Conservation (phyloP, 305 asterid species). For the Solanum hybrid region DNA sequence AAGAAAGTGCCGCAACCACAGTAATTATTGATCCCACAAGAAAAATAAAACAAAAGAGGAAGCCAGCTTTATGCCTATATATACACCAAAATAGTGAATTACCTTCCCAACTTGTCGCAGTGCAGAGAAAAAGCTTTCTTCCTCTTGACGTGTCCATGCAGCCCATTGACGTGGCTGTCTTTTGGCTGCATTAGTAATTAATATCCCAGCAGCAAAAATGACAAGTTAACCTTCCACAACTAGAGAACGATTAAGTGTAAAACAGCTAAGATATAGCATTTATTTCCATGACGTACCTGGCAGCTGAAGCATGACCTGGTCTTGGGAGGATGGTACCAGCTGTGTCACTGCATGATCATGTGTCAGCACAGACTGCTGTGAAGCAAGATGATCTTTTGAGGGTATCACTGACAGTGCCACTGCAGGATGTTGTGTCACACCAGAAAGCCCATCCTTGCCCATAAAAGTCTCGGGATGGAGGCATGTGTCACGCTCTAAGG, state of each 20-base stretch:
- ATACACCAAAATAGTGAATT: conserved; percentile 8
- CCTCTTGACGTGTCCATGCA: conserved; percentile 99
- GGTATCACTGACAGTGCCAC: conserved; percentile 12
- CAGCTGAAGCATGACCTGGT: conserved; percentile 31
- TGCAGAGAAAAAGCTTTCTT: conserved; percentile 89
- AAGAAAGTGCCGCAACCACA: conserved; percentile 4
- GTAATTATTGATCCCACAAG: conserved; percentile 19
- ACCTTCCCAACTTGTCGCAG: conserved; percentile 99
- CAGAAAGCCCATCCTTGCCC: conserved; percentile 37
- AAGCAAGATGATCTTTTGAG: conserved; percentile 37
- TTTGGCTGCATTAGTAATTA: conserved; percentile 36
- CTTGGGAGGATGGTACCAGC: conserved; percentile 32
- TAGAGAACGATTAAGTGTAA: not conserved
- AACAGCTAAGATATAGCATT: not conserved
- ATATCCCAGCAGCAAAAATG: conserved; percentile 7
- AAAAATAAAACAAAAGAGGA: not conserved
- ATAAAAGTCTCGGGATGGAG: conserved; percentile 35
- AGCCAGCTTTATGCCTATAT: not conserved
- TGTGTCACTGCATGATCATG: conserved; percentile 1
- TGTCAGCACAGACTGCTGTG: conserved; percentile 26
- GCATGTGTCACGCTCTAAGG: conserved; percentile 37
- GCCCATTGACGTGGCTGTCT: conserved; percentile 96
- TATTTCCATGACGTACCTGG: conserved; percentile 35
- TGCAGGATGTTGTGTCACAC: conserved; percentile 15
- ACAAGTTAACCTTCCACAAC: conserved; percentile 5